Conservation (phyloP, 2,329 filamentous ascomycete genomes). For the Colletotrichum trifolii region DNA sequence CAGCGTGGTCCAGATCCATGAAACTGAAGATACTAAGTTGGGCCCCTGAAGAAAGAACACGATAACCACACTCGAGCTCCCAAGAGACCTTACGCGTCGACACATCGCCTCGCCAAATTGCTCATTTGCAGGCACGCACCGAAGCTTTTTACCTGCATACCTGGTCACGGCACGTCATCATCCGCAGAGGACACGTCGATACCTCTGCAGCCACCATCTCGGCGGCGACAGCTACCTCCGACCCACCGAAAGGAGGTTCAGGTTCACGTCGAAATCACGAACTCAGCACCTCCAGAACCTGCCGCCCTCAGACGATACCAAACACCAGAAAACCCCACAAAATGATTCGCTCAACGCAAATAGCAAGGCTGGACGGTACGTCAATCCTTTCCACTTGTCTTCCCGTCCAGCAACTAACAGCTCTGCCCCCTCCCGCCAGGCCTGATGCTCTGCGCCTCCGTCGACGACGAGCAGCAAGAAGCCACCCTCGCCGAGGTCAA, state of each 20-base stretch:
- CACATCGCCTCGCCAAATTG: too few species aligned
- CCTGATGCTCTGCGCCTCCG: slow-evolving; percentile 93
- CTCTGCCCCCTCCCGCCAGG: slow-evolving; percentile 61
- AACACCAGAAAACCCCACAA: slow-evolving; percentile 35
- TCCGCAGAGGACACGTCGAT: slow-evolving; percentile 30
- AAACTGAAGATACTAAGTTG: slow-evolving; percentile 4
- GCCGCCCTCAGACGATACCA: neutral
- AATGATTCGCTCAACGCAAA: slow-evolving; percentile 94
- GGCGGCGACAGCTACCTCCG: slow-evolving; percentile 17
- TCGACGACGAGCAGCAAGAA: slow-evolving; percentile 89
- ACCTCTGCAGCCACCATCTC: slow-evolving; percentile 1
- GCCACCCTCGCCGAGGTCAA: slow-evolving; percentile 87
- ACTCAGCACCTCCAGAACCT: neutral
- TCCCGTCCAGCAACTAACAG: slow-evolving; percentile 37
- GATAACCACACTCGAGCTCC: too few species aligned
- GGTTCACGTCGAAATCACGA: slow-evolving; percentile 3
- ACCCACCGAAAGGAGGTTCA: slow-evolving; percentile 7
- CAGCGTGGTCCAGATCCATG: slow-evolving; percentile 18
- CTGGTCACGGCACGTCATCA: neutral
- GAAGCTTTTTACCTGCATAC: neutral
- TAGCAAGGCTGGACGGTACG: slow-evolving; percentile 89
- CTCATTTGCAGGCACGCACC: neutral
- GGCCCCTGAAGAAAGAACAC: slow-evolving; percentile 29
- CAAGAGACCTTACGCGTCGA: too few species aligned
- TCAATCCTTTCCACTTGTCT: slow-evolving; percentile 23